Percentiles rank a stretch among this genome's conserved stretches.
Evolutionary conservation across 306 rosid genomes (phyloP).

Genomic region (Senna tora): DNA sequence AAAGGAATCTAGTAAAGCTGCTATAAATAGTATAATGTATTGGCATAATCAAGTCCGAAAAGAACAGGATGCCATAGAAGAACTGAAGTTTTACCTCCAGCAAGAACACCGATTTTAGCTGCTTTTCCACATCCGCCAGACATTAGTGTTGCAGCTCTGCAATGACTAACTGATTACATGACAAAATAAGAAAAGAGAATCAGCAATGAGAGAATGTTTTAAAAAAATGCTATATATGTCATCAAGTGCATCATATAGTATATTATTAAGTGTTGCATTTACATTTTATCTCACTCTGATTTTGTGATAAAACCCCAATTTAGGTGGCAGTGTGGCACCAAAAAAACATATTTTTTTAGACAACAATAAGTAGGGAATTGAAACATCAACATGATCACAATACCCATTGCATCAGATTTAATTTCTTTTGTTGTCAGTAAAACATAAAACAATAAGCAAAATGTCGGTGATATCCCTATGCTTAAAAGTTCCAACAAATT

Average conservation of each 20-base stretch:
- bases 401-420: constrained; percentile 8
- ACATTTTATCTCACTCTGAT: neutral
- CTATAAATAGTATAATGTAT: constrained; percentile 21
- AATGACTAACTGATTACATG: constrained; percentile 48
- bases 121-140: constrained; percentile 61
- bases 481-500: neutral
- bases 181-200: constrained; percentile 33
- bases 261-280: neutral
- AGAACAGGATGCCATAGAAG: constrained; percentile 11
- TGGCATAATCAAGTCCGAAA: too few species aligned
- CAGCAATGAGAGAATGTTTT: constrained; percentile 30
- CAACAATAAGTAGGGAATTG: neutral
- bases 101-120: constrained; percentile 51
- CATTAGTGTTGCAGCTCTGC: constrained; percentile 50
- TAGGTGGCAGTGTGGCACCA: constrained; percentile 7
- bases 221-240: constrained; percentile 1
- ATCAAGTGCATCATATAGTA: constrained; percentile 6
- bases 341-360: neutral
- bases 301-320: neutral
- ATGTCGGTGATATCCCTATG: constrained; percentile 33
- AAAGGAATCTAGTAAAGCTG: constrained; percentile 16
- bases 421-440: constrained; percentile 1
- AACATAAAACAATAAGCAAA: constrained; percentile 12
- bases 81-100: constrained; percentile 59
- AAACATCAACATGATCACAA: neutral